Evolutionary conservation across 2,329 filamentous ascomycete genomes (phyloP), one percentile per base, ranked within the genome.

Genomic region (Penicillium carneum): DNA sequence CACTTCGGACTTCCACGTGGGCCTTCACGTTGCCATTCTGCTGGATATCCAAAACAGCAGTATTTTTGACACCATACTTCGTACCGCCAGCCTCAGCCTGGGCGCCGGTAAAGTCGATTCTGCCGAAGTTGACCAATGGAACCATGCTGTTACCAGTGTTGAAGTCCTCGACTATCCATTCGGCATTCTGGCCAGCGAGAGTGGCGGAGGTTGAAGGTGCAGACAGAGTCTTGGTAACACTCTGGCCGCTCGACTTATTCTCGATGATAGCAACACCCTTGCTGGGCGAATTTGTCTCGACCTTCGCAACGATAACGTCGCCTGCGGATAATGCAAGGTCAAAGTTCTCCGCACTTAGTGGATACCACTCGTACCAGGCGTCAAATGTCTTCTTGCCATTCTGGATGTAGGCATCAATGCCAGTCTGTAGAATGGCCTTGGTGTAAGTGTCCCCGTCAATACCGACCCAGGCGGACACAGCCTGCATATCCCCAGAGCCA

Each of bases 121-220:
- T 77, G 14, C 79, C 79, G 61, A 85, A 85, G 68, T 84, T 70
- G 34, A 78, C 81, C 54, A 85, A 76, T 0, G 77, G 68, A 4
- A 85, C 81, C 53, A 82, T 76, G 2, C 67, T 63, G 41, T 65
- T 63, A 41, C 75, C 74, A 3, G 71, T 65, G 61, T 80, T 73
- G 64, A 83, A 85, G 59, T 85, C 84, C 76, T 88, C 86, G 14
- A 88, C 84, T 66, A 88, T 87, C 85, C 86, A 88, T 70, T 88
- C 86, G 11, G 84, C 86, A 63, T 87, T 87, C 67, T 82, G 81
- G 68, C 85, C 79, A 68, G 82, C 84, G 14, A 87, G 80, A 4
- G 73, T 76, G n/a, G 71, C 66, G 6, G 73, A 69, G 3, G 73
- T 73, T 0, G 71, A 72, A 51, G 84, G 76, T 54, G 75, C 78